Percentiles rank a stretch among this genome's conserved stretches.
phyloP scores from a whole-genome alignment of 495 filamentous ascomycete genomes.

The Ramalina intermedia region DNA sequence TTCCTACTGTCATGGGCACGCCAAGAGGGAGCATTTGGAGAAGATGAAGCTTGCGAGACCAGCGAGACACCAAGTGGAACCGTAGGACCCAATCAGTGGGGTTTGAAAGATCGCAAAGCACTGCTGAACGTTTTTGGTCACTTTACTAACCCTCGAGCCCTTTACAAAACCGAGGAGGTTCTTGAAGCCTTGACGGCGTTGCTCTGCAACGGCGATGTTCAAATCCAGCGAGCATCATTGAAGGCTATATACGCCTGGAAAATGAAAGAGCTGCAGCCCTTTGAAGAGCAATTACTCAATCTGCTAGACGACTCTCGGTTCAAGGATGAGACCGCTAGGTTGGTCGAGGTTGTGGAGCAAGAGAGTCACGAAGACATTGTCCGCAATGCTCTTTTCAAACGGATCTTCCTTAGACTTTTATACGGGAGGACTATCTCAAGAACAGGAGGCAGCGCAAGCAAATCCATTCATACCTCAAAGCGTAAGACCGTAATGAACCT shows the following conservation, averaged over 20 bases:
- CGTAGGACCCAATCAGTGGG: slow-evolving; percentile 23
- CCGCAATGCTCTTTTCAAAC: slow-evolving; percentile 59
- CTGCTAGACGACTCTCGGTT: slow-evolving; percentile 84
- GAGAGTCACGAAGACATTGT: slow-evolving; percentile 60
- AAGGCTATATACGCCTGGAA: slow-evolving; percentile 88
- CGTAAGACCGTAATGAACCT: slow-evolving; percentile 50
- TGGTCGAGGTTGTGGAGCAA: slow-evolving; percentile 56
- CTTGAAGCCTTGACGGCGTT: slow-evolving; percentile 57
- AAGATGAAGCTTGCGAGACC: slow-evolving; percentile 16
- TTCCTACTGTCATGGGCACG: slow-evolving; percentile 66
- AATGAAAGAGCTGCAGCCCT: slow-evolving; percentile 52
- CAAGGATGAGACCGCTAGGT: slow-evolving; percentile 75
- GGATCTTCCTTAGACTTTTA: slow-evolving; percentile 71
- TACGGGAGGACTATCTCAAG: slow-evolving; percentile 81
- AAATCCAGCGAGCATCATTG: slow-evolving; percentile 71
- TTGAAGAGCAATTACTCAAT: slow-evolving; percentile 76
- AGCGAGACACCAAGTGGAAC: neutral
- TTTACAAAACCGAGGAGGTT: slow-evolving; percentile 67
- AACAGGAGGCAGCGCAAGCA: slow-evolving; percentile 41
- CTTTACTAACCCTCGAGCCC: slow-evolving; percentile 69
- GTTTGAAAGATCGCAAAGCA: slow-evolving; percentile 62
- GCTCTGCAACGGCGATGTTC: slow-evolving; percentile 72
- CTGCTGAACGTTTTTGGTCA: slow-evolving; percentile 70
- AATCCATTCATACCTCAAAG: slow-evolving; percentile 45
- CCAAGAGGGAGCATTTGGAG: slow-evolving; percentile 31